Conservation (phyloP, 345 rosid genomes). For the Eucalyptus curtisii region DNA sequence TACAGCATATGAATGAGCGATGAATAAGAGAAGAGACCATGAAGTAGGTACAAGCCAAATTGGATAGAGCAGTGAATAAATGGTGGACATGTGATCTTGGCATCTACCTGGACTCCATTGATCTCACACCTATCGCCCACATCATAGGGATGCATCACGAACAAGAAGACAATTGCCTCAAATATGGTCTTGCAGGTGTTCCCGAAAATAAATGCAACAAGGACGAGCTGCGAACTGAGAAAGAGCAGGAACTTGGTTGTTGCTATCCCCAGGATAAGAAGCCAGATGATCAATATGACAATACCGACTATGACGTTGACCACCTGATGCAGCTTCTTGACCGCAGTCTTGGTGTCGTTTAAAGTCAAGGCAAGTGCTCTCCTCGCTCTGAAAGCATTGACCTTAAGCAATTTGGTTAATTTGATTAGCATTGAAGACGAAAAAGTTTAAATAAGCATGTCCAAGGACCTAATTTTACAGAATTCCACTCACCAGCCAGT, state of each 20-base stretch:
- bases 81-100: too few species aligned
- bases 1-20: too few species aligned
- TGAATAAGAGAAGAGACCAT: too few species aligned
- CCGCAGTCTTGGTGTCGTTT: constrained; percentile 88
- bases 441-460: background rate
- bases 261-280: constrained; percentile 74
- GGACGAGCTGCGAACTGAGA: constrained; percentile 68
- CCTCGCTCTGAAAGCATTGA: constrained; percentile 75
- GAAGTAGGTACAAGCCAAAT: too few species aligned
- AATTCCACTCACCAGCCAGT: constrained; percentile 70
- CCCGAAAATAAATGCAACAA: too few species aligned
- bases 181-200: too few species aligned
- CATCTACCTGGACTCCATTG: too few species aligned
- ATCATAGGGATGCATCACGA: too few species aligned
- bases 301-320: constrained; percentile 38
- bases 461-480: background rate
- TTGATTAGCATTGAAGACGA: background rate
- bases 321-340: constrained; percentile 65
- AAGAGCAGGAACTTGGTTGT: constrained; percentile 57
- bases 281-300: constrained; percentile 49
- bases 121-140: too few species aligned
- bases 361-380: constrained; percentile 80
- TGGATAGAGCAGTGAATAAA: too few species aligned
- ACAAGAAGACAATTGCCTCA: too few species aligned
- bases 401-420: constrained; percentile 18